Evolutionary conservation across 2,329 filamentous ascomycete genomes (phyloP).

Genomic region (Pseudogymnoascus verrucosus): DNA sequence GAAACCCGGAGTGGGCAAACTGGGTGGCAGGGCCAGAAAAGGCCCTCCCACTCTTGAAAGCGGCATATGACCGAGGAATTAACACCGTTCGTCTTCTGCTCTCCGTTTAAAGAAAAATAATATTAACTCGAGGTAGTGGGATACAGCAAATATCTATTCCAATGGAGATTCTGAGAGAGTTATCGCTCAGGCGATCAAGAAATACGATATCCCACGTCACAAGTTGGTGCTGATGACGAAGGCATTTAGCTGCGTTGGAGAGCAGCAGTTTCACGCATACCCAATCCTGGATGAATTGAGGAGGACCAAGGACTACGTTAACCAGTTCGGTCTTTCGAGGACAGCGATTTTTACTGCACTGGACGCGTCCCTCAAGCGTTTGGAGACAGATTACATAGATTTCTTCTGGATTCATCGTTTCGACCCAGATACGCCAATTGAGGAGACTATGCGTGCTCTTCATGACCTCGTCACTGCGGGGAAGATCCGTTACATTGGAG

Average conservation of each 20-base stretch:
- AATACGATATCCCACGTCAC: conserved; percentile 47
- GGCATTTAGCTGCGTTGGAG: conserved; percentile 42
- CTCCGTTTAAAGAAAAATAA: conserved; percentile 35
- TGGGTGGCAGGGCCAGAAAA: conserved; percentile 54
- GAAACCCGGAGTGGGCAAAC: conserved; percentile 40
- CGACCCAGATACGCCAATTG: conserved; percentile 41
- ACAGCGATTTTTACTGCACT: conserved; percentile 60
- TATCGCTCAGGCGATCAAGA: conserved; percentile 51
- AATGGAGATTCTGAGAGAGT: conserved; percentile 47
- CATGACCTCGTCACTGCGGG: conserved; percentile 51
- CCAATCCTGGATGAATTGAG: conserved; percentile 24
- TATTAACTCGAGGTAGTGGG: conserved; percentile 32
- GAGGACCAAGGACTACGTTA: conserved; percentile 42
- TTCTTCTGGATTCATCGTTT: conserved; percentile 54
- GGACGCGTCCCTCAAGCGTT: conserved; percentile 46
- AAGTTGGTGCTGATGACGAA: conserved; percentile 53
- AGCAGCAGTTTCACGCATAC: conserved; percentile 30
- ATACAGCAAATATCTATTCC: conserved; percentile 47
- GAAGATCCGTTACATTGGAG: conserved; percentile 48
- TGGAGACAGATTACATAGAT: conserved; percentile 51
- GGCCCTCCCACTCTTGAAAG: conserved; percentile 51
- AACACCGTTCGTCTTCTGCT: conserved; percentile 43
- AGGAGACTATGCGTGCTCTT: conserved; percentile 57
- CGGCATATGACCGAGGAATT: conserved; percentile 54
- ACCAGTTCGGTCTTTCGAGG: conserved; percentile 41